Evolutionary conservation across 1,139 yeast genomes (phyloP).

Genomic region (Candida sp.): DNA sequence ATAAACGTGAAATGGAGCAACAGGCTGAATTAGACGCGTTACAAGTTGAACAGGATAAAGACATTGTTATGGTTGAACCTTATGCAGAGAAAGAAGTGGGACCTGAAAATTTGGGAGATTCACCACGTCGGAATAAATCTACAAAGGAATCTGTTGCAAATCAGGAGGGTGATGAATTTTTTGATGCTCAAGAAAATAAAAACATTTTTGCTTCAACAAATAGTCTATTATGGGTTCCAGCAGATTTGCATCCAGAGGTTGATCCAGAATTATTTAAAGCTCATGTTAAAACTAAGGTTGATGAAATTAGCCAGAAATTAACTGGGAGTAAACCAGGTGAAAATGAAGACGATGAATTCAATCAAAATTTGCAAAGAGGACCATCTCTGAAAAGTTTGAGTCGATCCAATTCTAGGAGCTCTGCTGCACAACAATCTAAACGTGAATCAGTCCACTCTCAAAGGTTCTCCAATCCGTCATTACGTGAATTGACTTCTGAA

Average conservation of each 20-base stretch:
- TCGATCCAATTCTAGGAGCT: not conserved
- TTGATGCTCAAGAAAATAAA: constrained; percentile 23
- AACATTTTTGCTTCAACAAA: constrained; percentile 23
- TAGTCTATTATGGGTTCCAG: constrained; percentile 85
- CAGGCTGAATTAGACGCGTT: not conserved
- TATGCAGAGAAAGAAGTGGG: not conserved
- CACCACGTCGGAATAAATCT: not conserved
- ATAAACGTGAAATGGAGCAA: not conserved
- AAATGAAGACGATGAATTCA: not conserved
- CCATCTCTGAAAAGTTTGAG: not conserved
- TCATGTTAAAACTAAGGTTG: constrained; percentile 77
- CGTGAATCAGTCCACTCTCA: constrained; percentile 11
- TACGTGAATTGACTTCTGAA: constrained; percentile 65
- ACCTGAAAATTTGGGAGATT: not conserved
- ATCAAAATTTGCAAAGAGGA: constrained; percentile 2
- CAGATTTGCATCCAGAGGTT: constrained; percentile 87
- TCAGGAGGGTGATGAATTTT: constrained; percentile 14
- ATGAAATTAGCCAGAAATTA: constrained; percentile 56
- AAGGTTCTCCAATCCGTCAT: constrained; percentile 49
- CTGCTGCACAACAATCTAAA: constrained; percentile 5
- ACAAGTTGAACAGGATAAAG: not conserved
- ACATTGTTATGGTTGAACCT: not conserved
- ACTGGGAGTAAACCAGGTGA: constrained; percentile 20
- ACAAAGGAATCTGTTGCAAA: not conserved
- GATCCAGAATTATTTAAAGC: constrained; percentile 89